phyloP scores from a whole-genome alignment of 148 eudicot genomes.

The Limonium bicolor region DNA sequence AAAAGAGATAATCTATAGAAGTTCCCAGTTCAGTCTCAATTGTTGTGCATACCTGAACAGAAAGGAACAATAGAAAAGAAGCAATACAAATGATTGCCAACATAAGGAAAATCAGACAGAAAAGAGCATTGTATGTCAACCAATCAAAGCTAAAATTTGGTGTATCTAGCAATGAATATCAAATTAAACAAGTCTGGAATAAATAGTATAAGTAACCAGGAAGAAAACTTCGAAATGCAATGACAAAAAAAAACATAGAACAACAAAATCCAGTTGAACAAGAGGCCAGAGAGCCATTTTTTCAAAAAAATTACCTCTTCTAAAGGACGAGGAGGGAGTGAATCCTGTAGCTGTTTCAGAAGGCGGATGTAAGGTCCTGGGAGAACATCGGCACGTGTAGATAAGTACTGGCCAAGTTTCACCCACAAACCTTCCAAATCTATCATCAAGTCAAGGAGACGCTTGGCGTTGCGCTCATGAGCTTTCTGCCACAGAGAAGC shows the following conservation, averaged over 20 bases:
- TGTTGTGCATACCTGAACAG: constrained; percentile 47
- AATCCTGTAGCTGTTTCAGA: constrained; percentile 86
- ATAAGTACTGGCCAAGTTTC: constrained; percentile 91
- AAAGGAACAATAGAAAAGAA: background rate
- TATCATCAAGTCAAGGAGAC: constrained; percentile 57
- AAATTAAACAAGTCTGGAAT: too few relatives aligned
- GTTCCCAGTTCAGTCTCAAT: constrained; percentile 63
- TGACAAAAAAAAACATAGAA: too few relatives aligned
- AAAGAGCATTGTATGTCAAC: too few relatives aligned
- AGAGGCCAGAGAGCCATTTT: too few relatives aligned
- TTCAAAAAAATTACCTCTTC: too few relatives aligned
- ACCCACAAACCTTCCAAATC: constrained; percentile 98
- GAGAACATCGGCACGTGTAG: constrained; percentile 99
- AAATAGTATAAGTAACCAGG: too few relatives aligned
- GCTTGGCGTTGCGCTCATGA: constrained; percentile 95
- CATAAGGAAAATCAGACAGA: background rate
- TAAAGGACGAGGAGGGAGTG: constrained; percentile 86
- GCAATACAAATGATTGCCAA: background rate
- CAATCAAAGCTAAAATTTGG: too few relatives aligned
- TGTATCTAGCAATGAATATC: too few relatives aligned
- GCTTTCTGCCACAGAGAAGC: constrained; percentile 71
- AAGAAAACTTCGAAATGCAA: too few relatives aligned
- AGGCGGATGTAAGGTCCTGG: constrained; percentile 70
- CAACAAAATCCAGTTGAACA: too few relatives aligned
- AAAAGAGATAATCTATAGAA: constrained; percentile 59